These are phyloP conservation scores for Phytophthora crassamura DNA, from an alignment of 352 stramenopile genomes.

Conservation along the genomic window DNA sequence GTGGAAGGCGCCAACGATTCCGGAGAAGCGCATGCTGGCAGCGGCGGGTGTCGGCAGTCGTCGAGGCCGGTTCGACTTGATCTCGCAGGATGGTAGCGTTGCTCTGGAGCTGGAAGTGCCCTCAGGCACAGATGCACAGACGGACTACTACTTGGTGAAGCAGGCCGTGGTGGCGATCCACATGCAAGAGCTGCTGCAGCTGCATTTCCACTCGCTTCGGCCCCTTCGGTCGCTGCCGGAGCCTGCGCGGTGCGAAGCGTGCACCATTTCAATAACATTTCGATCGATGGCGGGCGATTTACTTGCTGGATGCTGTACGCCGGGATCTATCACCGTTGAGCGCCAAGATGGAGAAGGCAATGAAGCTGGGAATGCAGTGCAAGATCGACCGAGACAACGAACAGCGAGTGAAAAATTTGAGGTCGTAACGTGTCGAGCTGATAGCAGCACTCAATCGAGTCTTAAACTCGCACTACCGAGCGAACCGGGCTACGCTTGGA, in stretches of 20 bases:
- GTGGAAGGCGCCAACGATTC: conserved; percentile 44
- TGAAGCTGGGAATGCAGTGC: background rate
- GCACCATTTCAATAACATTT: conserved; percentile 45
- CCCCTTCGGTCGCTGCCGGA: conserved; percentile 29
- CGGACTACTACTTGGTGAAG: conserved; percentile 74
- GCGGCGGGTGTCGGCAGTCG: conserved; percentile 25
- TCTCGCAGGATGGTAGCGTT: conserved; percentile 58
- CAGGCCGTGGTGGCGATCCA: conserved; percentile 45
- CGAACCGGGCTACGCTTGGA: conserved; percentile 52
- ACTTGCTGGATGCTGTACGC: conserved; percentile 6
- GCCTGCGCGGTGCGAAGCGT: conserved; percentile 12
- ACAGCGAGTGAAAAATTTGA: conserved; percentile 38
- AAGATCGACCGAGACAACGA: conserved; percentile 2
- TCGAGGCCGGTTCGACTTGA: conserved; percentile 54
- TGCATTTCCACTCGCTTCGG: conserved; percentile 44
- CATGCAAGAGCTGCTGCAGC: conserved; percentile 58
- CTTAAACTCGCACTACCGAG: conserved; percentile 37
- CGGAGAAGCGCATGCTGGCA: conserved; percentile 47
- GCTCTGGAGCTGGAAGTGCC: conserved; percentile 63
- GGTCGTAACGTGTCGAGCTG: conserved; percentile 26
- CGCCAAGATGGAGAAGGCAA: conserved; percentile 9
- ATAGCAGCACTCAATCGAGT: background rate
- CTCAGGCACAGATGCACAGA: conserved; percentile 49
- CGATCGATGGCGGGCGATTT: conserved; percentile 25
- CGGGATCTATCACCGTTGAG: conserved; percentile 31